Percentiles rank a stretch among this genome's conserved stretches.
Evolutionary conservation across 169 alveolate genomes (phyloP).

Genomic region (Babesia divergens): DNA sequence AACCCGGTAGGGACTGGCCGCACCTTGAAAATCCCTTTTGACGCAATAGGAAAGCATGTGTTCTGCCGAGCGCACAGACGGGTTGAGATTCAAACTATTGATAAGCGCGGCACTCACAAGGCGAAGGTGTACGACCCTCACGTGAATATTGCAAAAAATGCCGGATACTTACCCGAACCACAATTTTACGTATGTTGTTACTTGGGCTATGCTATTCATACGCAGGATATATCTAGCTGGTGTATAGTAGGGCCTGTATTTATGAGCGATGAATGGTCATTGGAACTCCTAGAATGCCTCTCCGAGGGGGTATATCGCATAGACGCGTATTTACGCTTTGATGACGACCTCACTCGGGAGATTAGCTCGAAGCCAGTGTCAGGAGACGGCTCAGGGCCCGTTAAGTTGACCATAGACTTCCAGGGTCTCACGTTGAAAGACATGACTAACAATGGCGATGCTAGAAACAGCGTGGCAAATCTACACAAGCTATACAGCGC

Average conservation of each 20-base stretch:
- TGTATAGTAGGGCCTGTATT: slow-evolving; percentile 43
- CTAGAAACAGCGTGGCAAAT: background rate
- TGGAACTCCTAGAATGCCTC: slow-evolving; percentile 23
- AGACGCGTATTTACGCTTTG: slow-evolving; percentile 10
- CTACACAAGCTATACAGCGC: slow-evolving; percentile 14
- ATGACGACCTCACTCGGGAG: slow-evolving; percentile 19
- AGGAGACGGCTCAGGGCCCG: background rate
- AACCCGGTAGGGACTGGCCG: slow-evolving; percentile 5
- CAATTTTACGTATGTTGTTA: slow-evolving; percentile 26
- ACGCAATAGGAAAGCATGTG: slow-evolving; percentile 48
- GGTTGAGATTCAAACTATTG: slow-evolving; percentile 44
- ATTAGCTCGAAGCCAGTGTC: background rate
- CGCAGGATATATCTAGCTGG: slow-evolving; percentile 41
- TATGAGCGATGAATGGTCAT: slow-evolving; percentile 46
- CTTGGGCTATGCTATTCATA: too few relatives aligned
- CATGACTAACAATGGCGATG: background rate
- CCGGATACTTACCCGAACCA: slow-evolving; percentile 23
- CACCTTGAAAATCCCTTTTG: slow-evolving; percentile 18
- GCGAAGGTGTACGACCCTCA: slow-evolving; percentile 59
- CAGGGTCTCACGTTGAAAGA: background rate
- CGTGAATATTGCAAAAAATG: slow-evolving; percentile 11
- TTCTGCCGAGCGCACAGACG: slow-evolving; percentile 56
- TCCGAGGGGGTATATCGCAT: background rate
- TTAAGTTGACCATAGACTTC: background rate
- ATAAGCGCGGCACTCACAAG: background rate